These are phyloP conservation scores for Dioscorea alata DNA, from an alignment of 106 monocot species.

Conservation along the genomic window DNA sequence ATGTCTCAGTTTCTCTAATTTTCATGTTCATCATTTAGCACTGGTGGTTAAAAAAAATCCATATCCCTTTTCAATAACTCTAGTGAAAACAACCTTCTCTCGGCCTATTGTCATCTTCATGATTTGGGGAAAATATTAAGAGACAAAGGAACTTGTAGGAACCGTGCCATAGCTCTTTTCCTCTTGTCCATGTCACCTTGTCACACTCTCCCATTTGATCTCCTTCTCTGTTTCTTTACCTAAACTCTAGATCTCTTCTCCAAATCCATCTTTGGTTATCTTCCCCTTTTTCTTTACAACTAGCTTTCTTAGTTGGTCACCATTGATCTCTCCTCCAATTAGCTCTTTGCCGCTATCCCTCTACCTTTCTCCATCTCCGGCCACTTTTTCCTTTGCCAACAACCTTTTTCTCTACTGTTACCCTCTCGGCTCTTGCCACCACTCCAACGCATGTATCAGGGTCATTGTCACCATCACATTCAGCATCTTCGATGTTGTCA, in stretches of 20 bases:
- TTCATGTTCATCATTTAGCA: too few relatives aligned
- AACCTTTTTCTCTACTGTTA: slow-evolving; percentile 34
- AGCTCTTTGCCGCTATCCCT: slow-evolving; percentile 27
- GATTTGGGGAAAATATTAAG: too few relatives aligned
- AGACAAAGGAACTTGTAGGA: neutral
- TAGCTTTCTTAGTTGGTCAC: slow-evolving; percentile 43
- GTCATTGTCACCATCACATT: slow-evolving; percentile 40
- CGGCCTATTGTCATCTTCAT: too few relatives aligned
- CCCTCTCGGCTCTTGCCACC: slow-evolving; percentile 21
- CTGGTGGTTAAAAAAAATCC: too few relatives aligned
- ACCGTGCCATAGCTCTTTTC: slow-evolving; percentile 21
- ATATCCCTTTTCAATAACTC: too few relatives aligned
- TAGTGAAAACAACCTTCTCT: too few relatives aligned
- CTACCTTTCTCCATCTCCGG: slow-evolving; percentile 6
- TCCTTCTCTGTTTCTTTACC: slow-evolving; percentile 25
- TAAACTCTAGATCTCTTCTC: slow-evolving; percentile 24
- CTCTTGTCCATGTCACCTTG: slow-evolving; percentile 30
- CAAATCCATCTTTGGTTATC: slow-evolving; percentile 22
- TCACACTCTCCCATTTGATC: slow-evolving; percentile 27
- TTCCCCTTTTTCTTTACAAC: slow-evolving; percentile 39
- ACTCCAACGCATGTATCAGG: slow-evolving; percentile 2
- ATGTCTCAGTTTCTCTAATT: too few relatives aligned
- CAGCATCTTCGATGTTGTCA: slow-evolving; percentile 46
- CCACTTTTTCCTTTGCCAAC: slow-evolving; percentile 12
- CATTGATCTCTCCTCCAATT: slow-evolving; percentile 37